phyloP scores from a whole-genome alignment of 345 rosid species.

The Eutrema heterophyllum region DNA sequence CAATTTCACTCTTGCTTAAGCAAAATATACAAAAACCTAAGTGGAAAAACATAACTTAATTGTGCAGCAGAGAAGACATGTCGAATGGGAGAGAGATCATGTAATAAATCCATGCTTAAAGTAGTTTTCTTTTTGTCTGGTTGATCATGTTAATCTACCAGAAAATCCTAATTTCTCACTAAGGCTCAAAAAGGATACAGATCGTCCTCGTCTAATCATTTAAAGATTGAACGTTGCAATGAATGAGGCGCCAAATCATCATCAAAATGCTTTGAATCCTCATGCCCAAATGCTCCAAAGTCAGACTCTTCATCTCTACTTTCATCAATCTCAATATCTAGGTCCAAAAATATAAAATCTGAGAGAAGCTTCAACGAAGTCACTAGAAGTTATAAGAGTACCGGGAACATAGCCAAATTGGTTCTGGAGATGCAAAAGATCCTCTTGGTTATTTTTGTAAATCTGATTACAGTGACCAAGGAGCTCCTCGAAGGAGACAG shows the following conservation, averaged over 20 bases:
- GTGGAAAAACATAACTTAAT: too few species aligned
- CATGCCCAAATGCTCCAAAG: not conserved
- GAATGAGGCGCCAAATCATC: constrained; percentile 23
- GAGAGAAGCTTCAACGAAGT: not conserved
- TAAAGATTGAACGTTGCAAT: too few species aligned
- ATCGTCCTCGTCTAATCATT: too few species aligned
- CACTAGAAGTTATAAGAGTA: not conserved
- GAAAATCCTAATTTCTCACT: too few species aligned
- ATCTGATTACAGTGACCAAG: constrained; percentile 75
- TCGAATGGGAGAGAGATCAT: too few species aligned
- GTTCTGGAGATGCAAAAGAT: constrained; percentile 43
- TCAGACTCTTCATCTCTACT: constrained; percentile 20
- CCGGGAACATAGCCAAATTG: constrained; percentile 35
- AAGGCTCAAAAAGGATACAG: too few species aligned
- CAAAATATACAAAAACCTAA: too few species aligned
- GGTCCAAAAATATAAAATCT: not conserved
- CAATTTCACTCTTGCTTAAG: too few species aligned
- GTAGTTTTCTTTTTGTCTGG: too few species aligned
- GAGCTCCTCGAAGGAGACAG: constrained; percentile 81
- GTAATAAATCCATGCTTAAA: too few species aligned
- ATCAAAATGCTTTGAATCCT: constrained; percentile 18
- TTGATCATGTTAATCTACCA: too few species aligned
- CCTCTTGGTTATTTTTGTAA: constrained; percentile 46
- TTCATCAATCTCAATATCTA: constrained; percentile 40
- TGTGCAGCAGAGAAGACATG: too few species aligned